Conservation (phyloP, 805 yeast genomes). For the Candida khao-thaluensis region DNA sequence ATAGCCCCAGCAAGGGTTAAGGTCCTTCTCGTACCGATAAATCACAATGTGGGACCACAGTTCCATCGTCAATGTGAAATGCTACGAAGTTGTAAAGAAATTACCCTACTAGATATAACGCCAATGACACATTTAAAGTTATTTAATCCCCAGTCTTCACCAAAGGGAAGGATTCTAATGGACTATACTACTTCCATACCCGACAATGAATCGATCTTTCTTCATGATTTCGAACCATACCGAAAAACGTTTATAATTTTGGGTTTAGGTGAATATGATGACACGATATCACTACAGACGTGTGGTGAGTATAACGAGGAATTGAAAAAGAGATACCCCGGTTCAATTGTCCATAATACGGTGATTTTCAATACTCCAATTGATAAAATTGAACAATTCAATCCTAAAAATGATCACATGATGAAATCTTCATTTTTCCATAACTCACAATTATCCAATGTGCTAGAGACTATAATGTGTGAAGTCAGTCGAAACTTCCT, state of each 20-base stretch:
- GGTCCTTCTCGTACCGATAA: constrained; percentile 67
- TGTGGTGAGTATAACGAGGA: neutral
- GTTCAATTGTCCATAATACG: constrained; percentile 53
- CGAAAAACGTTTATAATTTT: constrained; percentile 69
- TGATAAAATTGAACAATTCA: constrained; percentile 8
- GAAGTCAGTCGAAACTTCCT: constrained; percentile 68
- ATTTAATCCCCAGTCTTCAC: constrained; percentile 85
- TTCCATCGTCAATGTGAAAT: constrained; percentile 44
- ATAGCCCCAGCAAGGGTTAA: constrained; percentile 66
- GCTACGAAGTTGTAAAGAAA: constrained; percentile 54
- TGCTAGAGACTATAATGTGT: constrained; percentile 64
- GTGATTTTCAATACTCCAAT: constrained; percentile 54
- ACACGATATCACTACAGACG: constrained; percentile 7
- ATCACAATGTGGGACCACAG: constrained; percentile 41
- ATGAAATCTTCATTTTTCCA: constrained; percentile 23
- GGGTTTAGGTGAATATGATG: constrained; percentile 39
- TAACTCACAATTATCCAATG: constrained; percentile 19
- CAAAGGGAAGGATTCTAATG: constrained; percentile 70
- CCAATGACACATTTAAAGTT: constrained; percentile 48
- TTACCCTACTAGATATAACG: constrained; percentile 72
- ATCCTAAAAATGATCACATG: constrained; percentile 18
- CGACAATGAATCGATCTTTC: constrained; percentile 58
- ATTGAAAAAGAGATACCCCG: constrained; percentile 48
- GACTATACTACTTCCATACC: constrained; percentile 48
- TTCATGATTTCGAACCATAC: constrained; percentile 89